Conservation (phyloP, 129 eudicot genomes). For the Cynara cardunculus region DNA sequence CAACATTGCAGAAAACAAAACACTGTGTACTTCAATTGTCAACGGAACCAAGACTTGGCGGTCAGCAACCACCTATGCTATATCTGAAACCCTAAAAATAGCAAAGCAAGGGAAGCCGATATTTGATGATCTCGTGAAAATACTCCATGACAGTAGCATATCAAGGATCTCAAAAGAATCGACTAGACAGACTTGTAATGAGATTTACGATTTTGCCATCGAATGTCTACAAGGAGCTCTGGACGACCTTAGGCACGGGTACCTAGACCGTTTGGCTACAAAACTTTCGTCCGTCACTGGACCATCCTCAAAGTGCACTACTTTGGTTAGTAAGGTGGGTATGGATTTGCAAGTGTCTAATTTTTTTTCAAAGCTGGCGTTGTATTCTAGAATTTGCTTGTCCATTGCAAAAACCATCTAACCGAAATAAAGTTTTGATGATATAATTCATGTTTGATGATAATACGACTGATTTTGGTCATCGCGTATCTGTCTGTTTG, state of each 20-base stretch:
- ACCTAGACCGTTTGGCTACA: conserved; percentile 1
- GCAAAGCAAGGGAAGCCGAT: conserved; percentile 5
- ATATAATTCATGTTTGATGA: too few relatives aligned
- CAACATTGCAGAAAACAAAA: conserved; percentile 6
- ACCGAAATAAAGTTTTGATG: not conserved
- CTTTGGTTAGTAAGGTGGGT: not conserved
- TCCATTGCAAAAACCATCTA: not conserved
- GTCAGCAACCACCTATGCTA: not conserved
- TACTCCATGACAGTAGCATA: not conserved
- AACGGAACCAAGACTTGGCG: conserved; percentile 6
- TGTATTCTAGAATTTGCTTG: conserved; percentile 6
- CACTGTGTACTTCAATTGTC: conserved; percentile 8
- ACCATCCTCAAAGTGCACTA: conserved; percentile 10
- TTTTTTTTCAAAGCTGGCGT: not conserved
- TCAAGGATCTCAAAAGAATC: conserved; percentile 4
- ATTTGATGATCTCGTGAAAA: conserved; percentile 9
- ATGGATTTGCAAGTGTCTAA: not conserved
- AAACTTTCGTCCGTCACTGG: conserved; percentile 11
- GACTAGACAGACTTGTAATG: not conserved
- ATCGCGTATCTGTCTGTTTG: not conserved
- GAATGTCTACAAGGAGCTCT: conserved; percentile 18
- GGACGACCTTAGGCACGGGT: conserved; percentile 12
- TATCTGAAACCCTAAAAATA: not conserved
- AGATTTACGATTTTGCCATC: conserved; percentile 13
- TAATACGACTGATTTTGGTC: not conserved